Evolutionary conservation across 2,329 filamentous ascomycete species (phyloP).

Genomic region (Colletotrichum chlorophyti): DNA sequence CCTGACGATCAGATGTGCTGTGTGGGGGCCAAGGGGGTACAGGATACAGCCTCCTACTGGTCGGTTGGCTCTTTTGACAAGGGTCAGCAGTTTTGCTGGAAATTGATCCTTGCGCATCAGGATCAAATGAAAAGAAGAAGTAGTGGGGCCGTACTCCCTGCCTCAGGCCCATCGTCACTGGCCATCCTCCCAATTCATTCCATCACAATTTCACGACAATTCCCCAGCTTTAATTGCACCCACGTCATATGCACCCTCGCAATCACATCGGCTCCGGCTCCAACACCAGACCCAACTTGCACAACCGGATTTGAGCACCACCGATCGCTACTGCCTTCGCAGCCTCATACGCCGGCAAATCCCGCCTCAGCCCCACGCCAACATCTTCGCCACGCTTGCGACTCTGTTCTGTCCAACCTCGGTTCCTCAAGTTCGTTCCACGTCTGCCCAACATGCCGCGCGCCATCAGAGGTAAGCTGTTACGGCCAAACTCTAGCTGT

Average conservation of each 20-base stretch:
- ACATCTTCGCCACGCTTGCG: background rate
- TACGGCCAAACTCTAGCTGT: background rate
- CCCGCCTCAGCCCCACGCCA: background rate
- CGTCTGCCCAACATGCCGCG: slow-evolving; percentile 54
- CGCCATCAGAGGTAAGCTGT: slow-evolving; percentile 57
- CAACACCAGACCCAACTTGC: too few species aligned
- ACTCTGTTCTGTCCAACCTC: background rate
- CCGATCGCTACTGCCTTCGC: too few species aligned
- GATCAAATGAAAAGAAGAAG: background rate
- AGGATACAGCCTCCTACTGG: background rate
- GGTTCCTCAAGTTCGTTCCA: slow-evolving; percentile 25
- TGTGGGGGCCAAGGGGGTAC: background rate
- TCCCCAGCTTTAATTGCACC: background rate
- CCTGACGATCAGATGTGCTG: background rate
- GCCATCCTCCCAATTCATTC: background rate
- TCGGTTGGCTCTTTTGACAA: too few species aligned
- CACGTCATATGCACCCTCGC: too few species aligned
- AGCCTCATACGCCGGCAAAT: background rate
- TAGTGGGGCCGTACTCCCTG: background rate
- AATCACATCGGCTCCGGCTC: too few species aligned
- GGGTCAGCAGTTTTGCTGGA: too few species aligned
- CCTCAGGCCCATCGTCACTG: background rate
- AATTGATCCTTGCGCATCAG: slow-evolving; percentile 11
- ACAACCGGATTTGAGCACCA: too few species aligned
- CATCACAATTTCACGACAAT: too few species aligned